A percentile compares a stretch with the other conserved stretches of the same genome.
Conservation (phyloP, 2,329 filamentous ascomycete species). For the Didymella keratinophila region DNA sequence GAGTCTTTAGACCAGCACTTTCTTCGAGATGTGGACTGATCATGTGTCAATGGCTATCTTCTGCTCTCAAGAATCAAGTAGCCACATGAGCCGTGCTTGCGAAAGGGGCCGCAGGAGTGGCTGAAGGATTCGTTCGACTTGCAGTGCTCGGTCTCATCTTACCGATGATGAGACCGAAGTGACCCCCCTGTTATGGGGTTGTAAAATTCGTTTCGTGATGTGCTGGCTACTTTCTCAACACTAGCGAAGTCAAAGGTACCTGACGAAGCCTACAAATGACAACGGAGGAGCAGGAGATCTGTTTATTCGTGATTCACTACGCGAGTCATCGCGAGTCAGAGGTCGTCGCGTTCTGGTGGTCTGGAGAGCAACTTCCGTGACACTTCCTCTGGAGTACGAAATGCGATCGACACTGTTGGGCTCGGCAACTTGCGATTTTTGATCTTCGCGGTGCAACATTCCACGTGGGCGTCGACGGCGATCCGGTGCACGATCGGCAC, state of each 20-base stretch:
- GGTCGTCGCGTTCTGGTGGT: background rate
- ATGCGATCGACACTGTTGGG: slow-evolving; percentile 11
- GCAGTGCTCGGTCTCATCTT: background rate
- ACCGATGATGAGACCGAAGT: slow-evolving; percentile 7
- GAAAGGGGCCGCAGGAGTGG: background rate
- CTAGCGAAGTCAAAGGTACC: background rate
- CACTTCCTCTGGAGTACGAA: background rate
- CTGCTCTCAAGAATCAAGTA: background rate
- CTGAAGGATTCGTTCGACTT: background rate
- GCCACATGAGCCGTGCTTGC: background rate
- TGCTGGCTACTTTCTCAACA: slow-evolving; percentile 6
- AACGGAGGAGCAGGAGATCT: slow-evolving; percentile 9
- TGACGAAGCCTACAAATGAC: slow-evolving; percentile 5
- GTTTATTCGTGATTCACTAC: slow-evolving; percentile 1
- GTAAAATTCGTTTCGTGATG: background rate
- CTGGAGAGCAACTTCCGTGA: background rate
- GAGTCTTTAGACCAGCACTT: background rate
- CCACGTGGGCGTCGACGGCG: slow-evolving; percentile 10
- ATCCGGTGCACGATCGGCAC: slow-evolving; percentile 5
- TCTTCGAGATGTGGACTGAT: background rate
- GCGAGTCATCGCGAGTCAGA: slow-evolving; percentile 14
- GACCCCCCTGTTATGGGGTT: background rate
- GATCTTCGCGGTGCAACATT: slow-evolving; percentile 5
- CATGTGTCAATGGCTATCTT: background rate
- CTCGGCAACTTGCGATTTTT: background rate